These are phyloP conservation scores for Aureobasidium namibiae DNA, from an alignment of 2,329 filamentous ascomycete species.

Conservation along the genomic window DNA sequence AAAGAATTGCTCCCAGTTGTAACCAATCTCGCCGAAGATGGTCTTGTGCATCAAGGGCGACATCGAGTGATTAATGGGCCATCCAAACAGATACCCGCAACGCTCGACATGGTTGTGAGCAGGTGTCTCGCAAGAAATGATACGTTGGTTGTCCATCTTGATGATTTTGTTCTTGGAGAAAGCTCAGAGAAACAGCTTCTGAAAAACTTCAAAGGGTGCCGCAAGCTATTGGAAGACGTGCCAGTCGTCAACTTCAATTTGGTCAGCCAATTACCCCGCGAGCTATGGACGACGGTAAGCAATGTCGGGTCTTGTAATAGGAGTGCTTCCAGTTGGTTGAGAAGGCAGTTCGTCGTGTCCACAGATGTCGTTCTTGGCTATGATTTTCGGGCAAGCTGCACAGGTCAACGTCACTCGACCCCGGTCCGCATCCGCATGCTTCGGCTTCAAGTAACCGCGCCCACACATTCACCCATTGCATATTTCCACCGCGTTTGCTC, in stretches of 20 bases:
- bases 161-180: background rate
- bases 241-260: background rate
- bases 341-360: background rate
- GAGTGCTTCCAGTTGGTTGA: background rate
- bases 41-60: slow-evolving; percentile 48
- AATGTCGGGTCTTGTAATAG: background rate
- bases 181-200: background rate
- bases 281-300: slow-evolving; percentile 1
- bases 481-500: too few relatives aligned
- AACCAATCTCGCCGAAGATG: slow-evolving; percentile 42
- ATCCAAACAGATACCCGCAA: slow-evolving; percentile 49
- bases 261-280: slow-evolving; percentile 11
- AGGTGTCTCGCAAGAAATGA: slow-evolving; percentile 8
- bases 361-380: background rate
- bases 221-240: background rate
- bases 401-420: background rate
- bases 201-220: background rate
- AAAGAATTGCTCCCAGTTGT: slow-evolving; percentile 46
- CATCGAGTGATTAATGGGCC: slow-evolving; percentile 49
- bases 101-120: slow-evolving; percentile 32
- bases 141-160: slow-evolving; percentile 1
- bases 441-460: background rate
- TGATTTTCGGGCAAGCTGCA: background rate
- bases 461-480: background rate
- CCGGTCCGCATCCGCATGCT: background rate